Base-by-base conservation (phyloP, 2,329 filamentous ascomycete genomes). In the Fusarium odoratissimum region DNA sequence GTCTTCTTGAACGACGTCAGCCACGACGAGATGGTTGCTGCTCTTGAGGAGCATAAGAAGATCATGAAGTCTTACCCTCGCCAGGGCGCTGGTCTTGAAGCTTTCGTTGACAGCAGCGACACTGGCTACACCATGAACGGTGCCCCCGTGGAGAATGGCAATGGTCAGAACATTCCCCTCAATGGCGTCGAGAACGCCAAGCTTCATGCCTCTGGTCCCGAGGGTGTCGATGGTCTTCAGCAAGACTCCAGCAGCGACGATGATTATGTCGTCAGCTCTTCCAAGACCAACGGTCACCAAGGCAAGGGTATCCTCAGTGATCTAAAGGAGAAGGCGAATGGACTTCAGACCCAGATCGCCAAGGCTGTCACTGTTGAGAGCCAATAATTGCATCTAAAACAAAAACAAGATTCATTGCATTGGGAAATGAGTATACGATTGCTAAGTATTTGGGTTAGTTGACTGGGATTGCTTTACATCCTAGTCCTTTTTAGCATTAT, bases 1-100 rank as follows among this genome's bases (percentile, higher is more conserved):
- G 84, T 86, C 6, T 93, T 94, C 82, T 76, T 93, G 60, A 93
- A 93, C 76, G 90, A 93, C 45, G 88, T 92, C 4, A 84, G 86
- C 4, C 81, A 85, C 31, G 84, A 90, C 19, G 91, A 93, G 73
- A 88, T 93, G 84, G 86, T 87, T 67, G 81, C 81, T 8, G 91
- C 90, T 4, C 83, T 93, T 19, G 83, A 83, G 51, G 83, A 84
- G 78, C 91, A 93, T 83, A 93, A 93, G 83, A 81, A 87, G 58
- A 71, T 91, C 12, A 89, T 90, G 84, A 88, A 89, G 78, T 81
- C 84, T 25, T 93, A 89, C 74, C 89, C 91, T 8, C 86, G 91
- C 6, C 80, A 88, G 38, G 92, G 92, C 28, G 89, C 86, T 46
- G 91, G 92, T 31, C 68, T 93, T 2, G 91, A 93, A 72, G 91